Percentiles rank a stretch among this genome's conserved stretches.
Evolutionary conservation across 1,139 yeast genomes (phyloP).

Genomic region (Taiozyma onychis): DNA sequence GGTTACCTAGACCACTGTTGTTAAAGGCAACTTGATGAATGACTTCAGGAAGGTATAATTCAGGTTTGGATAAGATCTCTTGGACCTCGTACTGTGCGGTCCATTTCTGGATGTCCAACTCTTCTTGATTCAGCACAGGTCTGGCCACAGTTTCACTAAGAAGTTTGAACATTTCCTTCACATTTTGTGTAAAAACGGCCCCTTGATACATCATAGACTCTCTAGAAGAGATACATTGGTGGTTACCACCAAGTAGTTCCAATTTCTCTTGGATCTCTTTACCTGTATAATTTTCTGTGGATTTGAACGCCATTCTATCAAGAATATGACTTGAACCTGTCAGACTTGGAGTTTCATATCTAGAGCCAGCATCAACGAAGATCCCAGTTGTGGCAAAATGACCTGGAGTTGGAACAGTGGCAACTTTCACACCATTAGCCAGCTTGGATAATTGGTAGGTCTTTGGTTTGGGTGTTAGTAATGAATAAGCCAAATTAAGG

Average conservation of each 20-base stretch:
- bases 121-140: constrained; percentile 66
- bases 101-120: constrained; percentile 64
- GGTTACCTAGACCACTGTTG: constrained; percentile 75
- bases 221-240: constrained; percentile 89
- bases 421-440: constrained; percentile 74
- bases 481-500: background rate
- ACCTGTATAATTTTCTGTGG: constrained; percentile 60
- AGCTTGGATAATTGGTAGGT: constrained; percentile 40
- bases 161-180: constrained; percentile 74
- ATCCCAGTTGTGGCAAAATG: constrained; percentile 90
- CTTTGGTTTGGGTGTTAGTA: constrained; percentile 2
- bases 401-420: constrained; percentile 83
- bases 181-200: constrained; percentile 82
- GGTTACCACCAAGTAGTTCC: constrained; percentile 86
- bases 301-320: constrained; percentile 84
- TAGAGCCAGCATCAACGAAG: constrained; percentile 85
- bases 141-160: constrained; percentile 74
- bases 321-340: constrained; percentile 77
- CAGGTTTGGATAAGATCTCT: constrained; percentile 83
- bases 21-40: constrained; percentile 78
- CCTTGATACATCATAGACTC: constrained; percentile 94
- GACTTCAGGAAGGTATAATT: constrained; percentile 78
- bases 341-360: constrained; percentile 55
- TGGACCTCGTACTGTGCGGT: constrained; percentile 79
- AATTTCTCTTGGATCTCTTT: constrained; percentile 69